These are phyloP conservation scores for Rickenella mellea DNA, from an alignment of 768 basidiomycete species.

Conservation along the genomic window DNA sequence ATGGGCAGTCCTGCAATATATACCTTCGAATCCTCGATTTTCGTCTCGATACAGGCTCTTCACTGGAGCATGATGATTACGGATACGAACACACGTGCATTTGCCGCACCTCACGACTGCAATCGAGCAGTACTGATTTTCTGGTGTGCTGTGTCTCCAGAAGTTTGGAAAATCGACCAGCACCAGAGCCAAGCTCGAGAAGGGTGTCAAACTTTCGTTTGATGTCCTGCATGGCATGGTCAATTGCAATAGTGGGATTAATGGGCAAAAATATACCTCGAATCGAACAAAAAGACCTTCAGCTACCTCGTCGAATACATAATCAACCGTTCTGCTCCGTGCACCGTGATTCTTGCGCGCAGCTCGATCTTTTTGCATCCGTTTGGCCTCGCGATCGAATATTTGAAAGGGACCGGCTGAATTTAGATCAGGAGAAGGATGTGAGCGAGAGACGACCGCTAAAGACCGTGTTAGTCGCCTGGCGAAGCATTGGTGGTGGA, in stretches of 20 bases:
- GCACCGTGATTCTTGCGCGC: slow-evolving; percentile 45
- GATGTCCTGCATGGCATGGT: slow-evolving; percentile 58
- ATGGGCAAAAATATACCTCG: slow-evolving; percentile 38
- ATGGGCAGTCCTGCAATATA: slow-evolving; percentile 6
- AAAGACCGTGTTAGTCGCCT: slow-evolving; percentile 21
- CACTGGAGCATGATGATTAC: slow-evolving; percentile 31
- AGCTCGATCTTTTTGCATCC: slow-evolving; percentile 67
- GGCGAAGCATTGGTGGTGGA: neutral
- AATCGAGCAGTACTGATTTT: slow-evolving; percentile 79
- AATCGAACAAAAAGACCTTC: slow-evolving; percentile 87
- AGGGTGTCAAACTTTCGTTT: slow-evolving; percentile 73
- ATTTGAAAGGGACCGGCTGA: slow-evolving; percentile 65
- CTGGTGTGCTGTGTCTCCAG: slow-evolving; percentile 56
- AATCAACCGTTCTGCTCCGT: slow-evolving; percentile 76
- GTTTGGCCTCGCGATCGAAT: slow-evolving; percentile 79
- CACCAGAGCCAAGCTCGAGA: slow-evolving; percentile 82
- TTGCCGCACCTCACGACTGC: slow-evolving; percentile 51
- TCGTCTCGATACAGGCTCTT: slow-evolving; percentile 66
- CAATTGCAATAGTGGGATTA: slow-evolving; percentile 1
- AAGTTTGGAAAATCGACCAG: slow-evolving; percentile 86
- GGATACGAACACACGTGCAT: slow-evolving; percentile 2
- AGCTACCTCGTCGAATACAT: slow-evolving; percentile 84
- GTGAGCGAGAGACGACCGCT: slow-evolving; percentile 38
- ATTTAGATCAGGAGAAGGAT: slow-evolving; percentile 29
- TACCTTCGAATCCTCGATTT: slow-evolving; percentile 76